Percentiles rank a stretch among this genome's conserved stretches.
Conservation (phyloP, 2,329 filamentous ascomycete genomes). For the Septoria linicola region DNA sequence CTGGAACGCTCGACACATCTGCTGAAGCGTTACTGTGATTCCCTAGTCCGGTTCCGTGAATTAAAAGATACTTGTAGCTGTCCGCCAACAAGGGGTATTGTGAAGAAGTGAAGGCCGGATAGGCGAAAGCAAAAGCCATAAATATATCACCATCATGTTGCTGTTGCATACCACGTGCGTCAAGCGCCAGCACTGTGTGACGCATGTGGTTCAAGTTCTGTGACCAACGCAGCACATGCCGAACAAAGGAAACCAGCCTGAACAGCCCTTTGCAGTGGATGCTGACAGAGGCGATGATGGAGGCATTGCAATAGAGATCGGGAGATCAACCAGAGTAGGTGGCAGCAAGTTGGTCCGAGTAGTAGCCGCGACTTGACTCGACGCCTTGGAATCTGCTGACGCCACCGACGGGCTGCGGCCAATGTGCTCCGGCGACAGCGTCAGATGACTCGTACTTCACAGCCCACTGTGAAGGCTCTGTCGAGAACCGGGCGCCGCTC, state of each 20-base stretch:
- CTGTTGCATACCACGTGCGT: constrained; percentile 16
- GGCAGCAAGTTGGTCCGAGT: constrained; percentile 44
- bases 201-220: constrained; percentile 16
- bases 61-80: constrained; percentile 22
- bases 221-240: constrained; percentile 32
- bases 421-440: constrained; percentile 36
- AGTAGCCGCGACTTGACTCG: constrained; percentile 49
- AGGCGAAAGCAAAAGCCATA: constrained; percentile 2
- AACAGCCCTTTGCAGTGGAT: not conserved
- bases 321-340: constrained; percentile 16
- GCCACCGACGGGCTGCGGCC: constrained; percentile 39
- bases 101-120: constrained; percentile 15
- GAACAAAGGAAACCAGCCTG: constrained; percentile 24
- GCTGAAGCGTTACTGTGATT: constrained; percentile 8
- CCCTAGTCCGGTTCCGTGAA: constrained; percentile 9
- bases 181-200: constrained; percentile 24
- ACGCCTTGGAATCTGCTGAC: constrained; percentile 49
- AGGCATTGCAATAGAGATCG: too few species aligned
- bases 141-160: constrained; percentile 1
- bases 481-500: constrained; percentile 30
- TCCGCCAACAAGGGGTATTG: constrained; percentile 19
- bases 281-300: too few species aligned
- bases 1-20: constrained; percentile 17
- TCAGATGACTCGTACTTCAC: constrained; percentile 47
- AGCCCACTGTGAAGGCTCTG: constrained; percentile 36